phyloP scores from a whole-genome alignment of 768 basidiomycete species.

The Dioszegia hungarica region DNA sequence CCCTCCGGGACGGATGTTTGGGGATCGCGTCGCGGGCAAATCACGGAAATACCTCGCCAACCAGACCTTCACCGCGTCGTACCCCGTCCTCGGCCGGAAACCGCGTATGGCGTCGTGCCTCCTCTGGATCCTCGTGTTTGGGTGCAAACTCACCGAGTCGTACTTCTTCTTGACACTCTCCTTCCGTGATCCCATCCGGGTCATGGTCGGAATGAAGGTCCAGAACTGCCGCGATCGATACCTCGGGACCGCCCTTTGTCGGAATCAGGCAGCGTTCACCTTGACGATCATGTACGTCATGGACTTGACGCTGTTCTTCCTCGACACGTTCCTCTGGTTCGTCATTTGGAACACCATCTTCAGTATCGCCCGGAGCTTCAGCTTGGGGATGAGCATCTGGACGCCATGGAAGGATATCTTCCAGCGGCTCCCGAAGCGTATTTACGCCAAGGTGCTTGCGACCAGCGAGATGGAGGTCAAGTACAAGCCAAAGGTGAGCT shows the following conservation, averaged over 20 bases:
- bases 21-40: conserved; percentile 92
- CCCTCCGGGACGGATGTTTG: conserved; percentile 97
- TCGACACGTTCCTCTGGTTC: conserved; percentile 98
- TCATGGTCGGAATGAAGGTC: conserved; percentile 95
- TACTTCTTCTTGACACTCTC: conserved; percentile 97
- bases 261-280: conserved; percentile 90
- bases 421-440: conserved; percentile 89
- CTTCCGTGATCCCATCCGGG: conserved; percentile 84
- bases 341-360: conserved; percentile 99
- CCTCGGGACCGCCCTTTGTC: conserved; percentile 77
- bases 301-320: conserved; percentile 94
- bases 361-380: conserved; percentile 62
- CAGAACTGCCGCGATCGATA: conserved; percentile 82
- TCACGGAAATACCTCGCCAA: conserved; percentile 94
- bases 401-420: conserved; percentile 99
- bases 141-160: conserved; percentile 92
- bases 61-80: conserved; percentile 96
- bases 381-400: conserved; percentile 92
- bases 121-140: conserved; percentile 89
- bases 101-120: conserved; percentile 72
- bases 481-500: conserved; percentile 93
- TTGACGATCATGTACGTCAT: conserved; percentile 98
- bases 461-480: conserved; percentile 95
- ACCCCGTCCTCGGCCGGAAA: conserved; percentile 62
- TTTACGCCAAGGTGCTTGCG: conserved; percentile 90